Base-by-base conservation (phyloP, 768 basidiomycete species). In the Podaxis pistillaris region DNA sequence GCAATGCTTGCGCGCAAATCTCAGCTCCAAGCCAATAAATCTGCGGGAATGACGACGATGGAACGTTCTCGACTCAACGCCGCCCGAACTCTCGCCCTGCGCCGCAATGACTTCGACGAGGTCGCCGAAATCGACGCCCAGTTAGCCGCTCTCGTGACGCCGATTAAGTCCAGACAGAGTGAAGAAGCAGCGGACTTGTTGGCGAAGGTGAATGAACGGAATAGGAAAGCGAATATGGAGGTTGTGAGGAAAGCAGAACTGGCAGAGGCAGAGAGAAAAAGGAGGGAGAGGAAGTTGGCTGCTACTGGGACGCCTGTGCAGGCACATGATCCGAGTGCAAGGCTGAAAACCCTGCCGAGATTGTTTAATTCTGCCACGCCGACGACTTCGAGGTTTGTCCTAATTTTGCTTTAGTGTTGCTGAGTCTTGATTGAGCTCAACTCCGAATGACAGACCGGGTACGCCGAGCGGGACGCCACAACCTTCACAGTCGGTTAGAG, bases 181-280 rank as follows among this genome's bases (percentile, higher is more conserved):
- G 72, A 72, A 13, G 71, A 68, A 5, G 69, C 73, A 5, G 72
- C 65, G 11, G 85, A 91, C 65, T 75, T 84, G 69, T 80, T 96
- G 26, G 85, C 91, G 15, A 86, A 78, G 70, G 87, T 98, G 58
- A 98, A 96, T 71, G 93, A 95, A 75, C 85, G 94, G 60, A 98
- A 98, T 73, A 83, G 91, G 60, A 89, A 85, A 71, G 88, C 89
- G 33, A 96, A 96, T 62, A 65, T 86, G 66, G 96, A 96, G 69
- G 85, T 85, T 3, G 85, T 94, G 57, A 81, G 91, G 63, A 86
- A 84, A 65, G 90, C 91, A 0, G 94, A 96, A 73, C 72, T 87
- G 37, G 77, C 78, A 37, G 87, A 88, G 67, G 76, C 81, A 7
- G 92, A 93, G 70, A 79, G 87, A 54, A 91, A 89, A 74, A 79